Evolutionary conservation across 768 basidiomycete genomes (phyloP).

Genomic region (Serpula lacrymans): DNA sequence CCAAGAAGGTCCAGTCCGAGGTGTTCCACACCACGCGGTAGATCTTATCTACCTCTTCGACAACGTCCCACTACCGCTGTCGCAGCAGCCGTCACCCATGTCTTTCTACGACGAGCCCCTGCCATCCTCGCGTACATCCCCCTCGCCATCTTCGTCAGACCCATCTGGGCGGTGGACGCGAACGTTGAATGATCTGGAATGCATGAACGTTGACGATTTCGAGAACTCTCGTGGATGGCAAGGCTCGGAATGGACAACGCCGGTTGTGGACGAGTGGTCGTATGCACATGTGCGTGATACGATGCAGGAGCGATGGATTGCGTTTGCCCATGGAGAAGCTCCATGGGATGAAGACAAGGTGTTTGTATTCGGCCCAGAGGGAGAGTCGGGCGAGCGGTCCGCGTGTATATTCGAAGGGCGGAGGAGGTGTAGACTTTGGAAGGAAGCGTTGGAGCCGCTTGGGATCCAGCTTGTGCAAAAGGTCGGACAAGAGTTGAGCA

Average conservation of each 20-base stretch:
- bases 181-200: constrained; percentile 24
- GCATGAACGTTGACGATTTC: constrained; percentile 21
- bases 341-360: constrained; percentile 72
- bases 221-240: too few species aligned
- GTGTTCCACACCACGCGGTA: constrained; percentile 64
- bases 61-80: constrained; percentile 57
- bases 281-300: constrained; percentile 66
- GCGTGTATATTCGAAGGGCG: constrained; percentile 62
- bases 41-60: constrained; percentile 81
- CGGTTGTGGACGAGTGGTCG: constrained; percentile 62
- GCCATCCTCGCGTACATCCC: constrained; percentile 26
- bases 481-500: constrained; percentile 67
- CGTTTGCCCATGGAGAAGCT: constrained; percentile 69
- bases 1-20: constrained; percentile 68
- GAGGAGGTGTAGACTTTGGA: constrained; percentile 58
- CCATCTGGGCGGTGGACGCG: constrained; percentile 10
- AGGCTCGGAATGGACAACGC: constrained; percentile 46
- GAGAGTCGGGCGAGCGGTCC: constrained; percentile 73
- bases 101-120: constrained; percentile 32
- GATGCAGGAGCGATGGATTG: constrained; percentile 71
- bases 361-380: constrained; percentile 80
- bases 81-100: constrained; percentile 28
- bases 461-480: constrained; percentile 69
- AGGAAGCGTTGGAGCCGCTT: constrained; percentile 62
- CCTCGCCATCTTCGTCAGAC: constrained; percentile 19